phyloP scores from a whole-genome alignment of 1,284 basidiomycete genomes.

The Gymnopus androsaceus region DNA sequence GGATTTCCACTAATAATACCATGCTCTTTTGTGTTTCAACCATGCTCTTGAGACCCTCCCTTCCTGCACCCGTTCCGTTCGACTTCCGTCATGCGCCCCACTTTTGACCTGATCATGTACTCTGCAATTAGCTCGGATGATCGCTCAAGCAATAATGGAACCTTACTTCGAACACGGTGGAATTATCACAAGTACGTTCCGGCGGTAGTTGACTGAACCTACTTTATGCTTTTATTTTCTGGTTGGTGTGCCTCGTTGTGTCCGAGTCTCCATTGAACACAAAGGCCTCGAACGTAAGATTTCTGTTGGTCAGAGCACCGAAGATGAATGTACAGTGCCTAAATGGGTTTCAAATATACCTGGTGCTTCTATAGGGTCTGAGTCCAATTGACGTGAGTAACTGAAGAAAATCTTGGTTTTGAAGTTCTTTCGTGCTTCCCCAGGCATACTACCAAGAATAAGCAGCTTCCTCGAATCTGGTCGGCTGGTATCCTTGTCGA shows the following conservation, averaged over 20 bases:
- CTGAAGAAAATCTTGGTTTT: slow-evolving; percentile 36
- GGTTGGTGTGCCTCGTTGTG: slow-evolving; percentile 27
- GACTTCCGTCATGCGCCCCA: slow-evolving; percentile 48
- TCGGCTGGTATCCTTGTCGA: no score
- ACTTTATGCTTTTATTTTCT: no score
- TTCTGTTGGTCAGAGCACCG: no score
- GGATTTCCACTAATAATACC: neutral
- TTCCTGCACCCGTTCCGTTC: slow-evolving; percentile 9
- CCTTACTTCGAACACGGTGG: slow-evolving; percentile 58
- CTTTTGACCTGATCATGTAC: slow-evolving; percentile 55
- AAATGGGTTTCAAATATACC: slow-evolving; percentile 78
- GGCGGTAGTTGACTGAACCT: slow-evolving; percentile 36
- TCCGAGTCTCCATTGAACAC: slow-evolving; percentile 72
- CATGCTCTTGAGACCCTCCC: slow-evolving; percentile 10
- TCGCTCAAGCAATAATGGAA: no score
- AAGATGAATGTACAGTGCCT: no score
- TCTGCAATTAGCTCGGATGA: slow-evolving; percentile 62
- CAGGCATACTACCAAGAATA: no score
- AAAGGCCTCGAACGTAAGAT: slow-evolving; percentile 67
- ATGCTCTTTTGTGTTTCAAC: neutral
- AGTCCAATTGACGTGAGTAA: slow-evolving; percentile 52
- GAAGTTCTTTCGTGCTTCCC: neutral
- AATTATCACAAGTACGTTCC: slow-evolving; percentile 77
- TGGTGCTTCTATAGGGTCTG: slow-evolving; percentile 80
- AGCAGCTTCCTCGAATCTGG: no score